Conservation (phyloP, 2,329 filamentous ascomycete species). For the Trichoderma asperellum region DNA sequence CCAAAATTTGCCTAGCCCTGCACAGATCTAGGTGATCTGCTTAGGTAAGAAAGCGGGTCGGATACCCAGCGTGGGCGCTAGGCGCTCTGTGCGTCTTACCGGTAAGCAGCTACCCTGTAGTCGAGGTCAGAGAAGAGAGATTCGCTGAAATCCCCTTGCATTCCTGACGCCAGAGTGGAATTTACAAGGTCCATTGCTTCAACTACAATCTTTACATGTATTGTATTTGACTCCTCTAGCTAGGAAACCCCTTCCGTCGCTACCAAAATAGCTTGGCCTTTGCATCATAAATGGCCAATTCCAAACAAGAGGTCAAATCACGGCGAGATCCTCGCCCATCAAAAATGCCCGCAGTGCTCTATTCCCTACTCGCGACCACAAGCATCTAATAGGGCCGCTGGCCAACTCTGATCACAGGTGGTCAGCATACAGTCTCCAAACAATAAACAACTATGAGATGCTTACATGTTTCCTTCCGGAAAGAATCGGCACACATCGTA, state of each 20-base stretch:
- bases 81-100: not conserved
- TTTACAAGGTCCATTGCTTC: not conserved
- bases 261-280: not conserved
- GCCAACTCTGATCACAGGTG: slow-evolving; percentile 34
- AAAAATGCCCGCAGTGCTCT: not conserved
- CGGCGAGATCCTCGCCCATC: not conserved
- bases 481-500: slow-evolving; percentile 43
- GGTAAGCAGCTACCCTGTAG: slow-evolving; percentile 1
- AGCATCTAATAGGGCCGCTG: slow-evolving; percentile 35
- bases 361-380: no score
- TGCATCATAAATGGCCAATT: not conserved
- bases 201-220: not conserved
- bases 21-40: not conserved
- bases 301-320: not conserved
- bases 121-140: no score
- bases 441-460: not conserved
- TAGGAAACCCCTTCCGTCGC: not conserved
- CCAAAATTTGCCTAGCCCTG: slow-evolving; percentile 30
- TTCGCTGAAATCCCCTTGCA: not conserved
- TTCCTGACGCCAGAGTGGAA: not conserved
- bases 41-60: not conserved
- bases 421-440: not conserved
- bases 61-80: not conserved
- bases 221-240: not conserved
- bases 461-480: slow-evolving; percentile 45